Conservation (phyloP, 2,329 filamentous ascomycete species). For the Venturia pyrina region DNA sequence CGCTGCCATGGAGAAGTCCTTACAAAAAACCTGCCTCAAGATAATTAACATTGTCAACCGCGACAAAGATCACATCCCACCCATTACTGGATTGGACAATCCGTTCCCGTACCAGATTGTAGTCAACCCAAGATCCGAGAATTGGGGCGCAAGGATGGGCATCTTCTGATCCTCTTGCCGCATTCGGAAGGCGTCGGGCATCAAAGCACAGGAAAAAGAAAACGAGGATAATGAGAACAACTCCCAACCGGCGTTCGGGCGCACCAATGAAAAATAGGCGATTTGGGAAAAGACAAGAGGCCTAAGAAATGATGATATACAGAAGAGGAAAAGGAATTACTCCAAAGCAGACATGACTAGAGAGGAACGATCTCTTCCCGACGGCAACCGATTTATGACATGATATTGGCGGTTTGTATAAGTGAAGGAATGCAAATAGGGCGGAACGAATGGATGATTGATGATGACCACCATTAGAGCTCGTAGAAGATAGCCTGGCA, state of each 20-base stretch:
- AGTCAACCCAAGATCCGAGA: constrained; percentile 71
- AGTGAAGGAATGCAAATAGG: background rate
- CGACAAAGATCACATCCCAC: constrained; percentile 92
- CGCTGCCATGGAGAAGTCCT: constrained; percentile 79
- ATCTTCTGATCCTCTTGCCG: constrained; percentile 45
- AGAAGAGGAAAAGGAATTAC: background rate
- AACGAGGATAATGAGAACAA: background rate
- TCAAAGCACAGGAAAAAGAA: background rate
- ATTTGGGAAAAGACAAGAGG: background rate
- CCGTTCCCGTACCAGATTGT: constrained; percentile 92
- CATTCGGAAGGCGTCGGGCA: background rate
- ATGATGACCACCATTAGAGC: background rate
- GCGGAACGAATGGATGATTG: background rate
- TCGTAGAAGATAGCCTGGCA: constrained; percentile 3
- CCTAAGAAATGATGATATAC: background rate
- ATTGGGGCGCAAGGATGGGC: constrained; percentile 71
- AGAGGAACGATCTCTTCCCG: background rate
- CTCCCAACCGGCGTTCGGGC: background rate
- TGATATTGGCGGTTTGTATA: background rate
- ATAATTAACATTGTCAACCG: constrained; percentile 78
- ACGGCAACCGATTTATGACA: background rate
- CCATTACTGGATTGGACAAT: constrained; percentile 89
- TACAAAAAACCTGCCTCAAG: constrained; percentile 80
- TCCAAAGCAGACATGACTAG: background rate
- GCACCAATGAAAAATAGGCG: background rate